Evolutionary conservation across 768 basidiomycete species (phyloP).

Genomic region (Dioszegia crocea): DNA sequence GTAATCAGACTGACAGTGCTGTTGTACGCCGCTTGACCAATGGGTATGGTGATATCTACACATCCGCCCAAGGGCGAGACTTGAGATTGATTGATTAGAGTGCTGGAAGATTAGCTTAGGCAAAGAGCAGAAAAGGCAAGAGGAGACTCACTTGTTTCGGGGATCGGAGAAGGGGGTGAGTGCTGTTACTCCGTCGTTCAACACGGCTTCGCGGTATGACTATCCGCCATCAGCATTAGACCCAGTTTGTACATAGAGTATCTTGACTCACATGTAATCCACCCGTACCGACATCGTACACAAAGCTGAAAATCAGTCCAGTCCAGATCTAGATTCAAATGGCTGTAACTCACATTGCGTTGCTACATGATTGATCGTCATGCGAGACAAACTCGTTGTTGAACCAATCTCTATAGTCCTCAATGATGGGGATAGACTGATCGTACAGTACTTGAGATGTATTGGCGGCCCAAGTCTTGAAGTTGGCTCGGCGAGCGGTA

Average conservation of each 20-base stretch:
- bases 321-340: no score
- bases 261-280: constrained; percentile 9
- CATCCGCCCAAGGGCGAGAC: constrained; percentile 13
- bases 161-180: not conserved
- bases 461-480: constrained; percentile 6
- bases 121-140: constrained; percentile 6
- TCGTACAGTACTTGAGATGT: constrained; percentile 13
- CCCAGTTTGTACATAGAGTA: not conserved
- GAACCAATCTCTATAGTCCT: constrained; percentile 30
- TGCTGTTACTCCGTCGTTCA: not conserved
- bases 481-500: constrained; percentile 2
- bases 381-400: constrained; percentile 17
- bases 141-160: constrained; percentile 2
- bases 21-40: constrained; percentile 42
- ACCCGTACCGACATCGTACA: constrained; percentile 19
- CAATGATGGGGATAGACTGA: constrained; percentile 15
- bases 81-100: constrained; percentile 2
- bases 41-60: constrained; percentile 25
- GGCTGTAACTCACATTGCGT: constrained; percentile 27
- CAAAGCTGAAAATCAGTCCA: constrained; percentile 4
- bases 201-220: constrained; percentile 16
- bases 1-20: constrained; percentile 19
- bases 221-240: not conserved
- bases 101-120: not conserved
- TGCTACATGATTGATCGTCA: constrained; percentile 34